Evolutionary conservation across 768 basidiomycete genomes (phyloP).

Genomic region (Boletus coccyginus): DNA sequence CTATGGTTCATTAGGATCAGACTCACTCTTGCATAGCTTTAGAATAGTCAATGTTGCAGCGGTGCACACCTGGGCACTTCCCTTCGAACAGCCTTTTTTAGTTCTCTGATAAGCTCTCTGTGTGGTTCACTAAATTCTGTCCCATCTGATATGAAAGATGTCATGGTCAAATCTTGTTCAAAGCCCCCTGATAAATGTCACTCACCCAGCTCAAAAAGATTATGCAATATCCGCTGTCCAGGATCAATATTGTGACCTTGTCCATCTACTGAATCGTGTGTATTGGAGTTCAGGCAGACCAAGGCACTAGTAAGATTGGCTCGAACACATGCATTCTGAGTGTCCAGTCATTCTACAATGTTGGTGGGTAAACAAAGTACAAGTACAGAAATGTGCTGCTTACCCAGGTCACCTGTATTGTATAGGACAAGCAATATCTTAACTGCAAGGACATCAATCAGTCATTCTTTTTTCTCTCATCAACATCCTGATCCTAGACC

Average conservation of each 20-base stretch:
- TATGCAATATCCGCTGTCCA: conserved; percentile 2
- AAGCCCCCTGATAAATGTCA: not conserved
- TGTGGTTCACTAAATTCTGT: not conserved
- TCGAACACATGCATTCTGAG: conserved; percentile 7
- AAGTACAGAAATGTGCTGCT: not conserved
- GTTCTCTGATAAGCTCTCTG: conserved; percentile 8
- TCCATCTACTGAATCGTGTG: not conserved
- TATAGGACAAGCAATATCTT: conserved; percentile 18
- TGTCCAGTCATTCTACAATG: conserved; percentile 7
- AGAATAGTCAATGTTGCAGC: conserved; percentile 23
- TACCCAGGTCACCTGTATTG: conserved; percentile 2
- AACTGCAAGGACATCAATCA: conserved; percentile 20
- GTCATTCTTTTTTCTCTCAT: conserved; percentile 1
- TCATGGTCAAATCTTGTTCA: not conserved
- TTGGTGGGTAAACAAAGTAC: not conserved
- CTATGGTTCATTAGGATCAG: not conserved
- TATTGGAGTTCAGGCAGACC: not conserved
- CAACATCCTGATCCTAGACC: conserved; percentile 13
- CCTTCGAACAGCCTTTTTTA: conserved; percentile 2
- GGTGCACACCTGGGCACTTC: conserved; percentile 17
- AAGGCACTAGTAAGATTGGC: conserved; percentile 18
- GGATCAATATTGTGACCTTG: not conserved
- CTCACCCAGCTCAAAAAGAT: conserved; percentile 19
- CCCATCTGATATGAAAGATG: conserved; percentile 3
- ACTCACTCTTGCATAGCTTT: conserved; percentile 20